These are phyloP conservation scores for Crucihimalaya himalaica DNA, from an alignment of 345 rosid species.

Conservation along the genomic window DNA sequence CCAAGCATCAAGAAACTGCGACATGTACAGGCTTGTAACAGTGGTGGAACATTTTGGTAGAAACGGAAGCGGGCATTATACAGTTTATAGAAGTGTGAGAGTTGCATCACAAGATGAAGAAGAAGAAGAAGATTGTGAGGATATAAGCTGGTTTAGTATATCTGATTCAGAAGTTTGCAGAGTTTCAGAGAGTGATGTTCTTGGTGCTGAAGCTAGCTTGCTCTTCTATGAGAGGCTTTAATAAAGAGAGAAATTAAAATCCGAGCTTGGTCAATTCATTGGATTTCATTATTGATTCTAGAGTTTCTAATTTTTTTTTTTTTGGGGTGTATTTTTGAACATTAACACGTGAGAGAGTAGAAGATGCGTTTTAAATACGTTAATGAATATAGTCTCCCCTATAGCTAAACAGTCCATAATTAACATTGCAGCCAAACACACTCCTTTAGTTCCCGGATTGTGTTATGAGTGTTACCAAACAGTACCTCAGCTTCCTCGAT, in stretches of 20 bases:
- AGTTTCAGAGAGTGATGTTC: constrained; percentile 73
- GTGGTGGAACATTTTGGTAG: constrained; percentile 88
- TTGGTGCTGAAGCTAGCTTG: constrained; percentile 80
- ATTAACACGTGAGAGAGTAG: background rate
- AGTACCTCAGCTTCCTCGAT: background rate
- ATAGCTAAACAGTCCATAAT: background rate
- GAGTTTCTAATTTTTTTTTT: too few relatives aligned
- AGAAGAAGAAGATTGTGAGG: constrained; percentile 25
- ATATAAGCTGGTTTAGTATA: constrained; percentile 64
- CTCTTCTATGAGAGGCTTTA: constrained; percentile 71
- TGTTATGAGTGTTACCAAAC: constrained; percentile 5
- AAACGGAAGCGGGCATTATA: constrained; percentile 81
- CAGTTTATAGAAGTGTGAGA: constrained; percentile 63
- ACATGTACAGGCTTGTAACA: constrained; percentile 59
- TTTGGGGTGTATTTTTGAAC: background rate
- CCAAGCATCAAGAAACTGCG: constrained; percentile 22
- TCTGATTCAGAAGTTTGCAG: constrained; percentile 68
- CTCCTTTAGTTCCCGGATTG: background rate
- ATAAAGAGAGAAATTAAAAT: background rate
- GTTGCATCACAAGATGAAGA: constrained; percentile 26
- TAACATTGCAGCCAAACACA: background rate
- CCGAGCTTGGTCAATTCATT: background rate
- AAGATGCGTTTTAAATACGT: background rate
- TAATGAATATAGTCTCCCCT: background rate
- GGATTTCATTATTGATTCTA: background rate